phyloP scores from a whole-genome alignment of 805 yeast species.

The Starmera pachycereana region DNA sequence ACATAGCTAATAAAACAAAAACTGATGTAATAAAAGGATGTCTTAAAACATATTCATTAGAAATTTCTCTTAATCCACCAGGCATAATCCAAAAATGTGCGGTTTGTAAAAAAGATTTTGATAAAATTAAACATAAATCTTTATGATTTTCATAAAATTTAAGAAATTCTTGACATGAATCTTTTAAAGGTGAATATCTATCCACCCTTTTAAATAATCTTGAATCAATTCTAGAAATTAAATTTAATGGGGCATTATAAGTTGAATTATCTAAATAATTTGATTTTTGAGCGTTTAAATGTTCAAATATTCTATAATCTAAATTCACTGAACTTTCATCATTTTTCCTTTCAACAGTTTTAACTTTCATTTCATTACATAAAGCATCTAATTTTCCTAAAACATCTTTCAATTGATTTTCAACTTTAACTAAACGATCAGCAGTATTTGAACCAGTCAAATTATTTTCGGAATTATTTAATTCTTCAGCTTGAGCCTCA shows the following conservation, averaged over 20 bases:
- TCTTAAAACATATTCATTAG: slow-evolving; percentile 32
- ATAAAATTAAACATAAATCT: slow-evolving; percentile 31
- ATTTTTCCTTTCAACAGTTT: not conserved
- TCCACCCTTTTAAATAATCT: slow-evolving; percentile 25
- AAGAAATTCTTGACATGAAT: slow-evolving; percentile 33
- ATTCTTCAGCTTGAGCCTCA: slow-evolving; percentile 5
- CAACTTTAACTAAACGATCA: slow-evolving; percentile 5
- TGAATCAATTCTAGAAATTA: slow-evolving; percentile 28
- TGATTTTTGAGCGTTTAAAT: slow-evolving; percentile 8
- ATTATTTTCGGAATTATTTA: slow-evolving; percentile 1
- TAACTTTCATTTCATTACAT: slow-evolving; percentile 8
- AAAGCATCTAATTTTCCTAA: slow-evolving; percentile 16
- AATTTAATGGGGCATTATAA: slow-evolving; percentile 25
- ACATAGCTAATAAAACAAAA: slow-evolving; percentile 43
- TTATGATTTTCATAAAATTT: slow-evolving; percentile 35
- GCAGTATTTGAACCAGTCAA: not conserved
- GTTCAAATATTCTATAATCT: slow-evolving; percentile 6
- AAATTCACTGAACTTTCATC: not conserved
- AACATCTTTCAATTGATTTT: slow-evolving; percentile 14
- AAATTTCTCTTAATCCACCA: slow-evolving; percentile 43
- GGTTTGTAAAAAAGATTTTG: slow-evolving; percentile 36
- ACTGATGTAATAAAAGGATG: slow-evolving; percentile 49
- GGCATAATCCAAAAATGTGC: slow-evolving; percentile 57
- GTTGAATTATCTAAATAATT: slow-evolving; percentile 17
- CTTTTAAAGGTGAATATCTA: slow-evolving; percentile 19